These are phyloP conservation scores for Phanerochaete sordida DNA, from an alignment of 768 basidiomycete genomes.

Conservation along the genomic window DNA sequence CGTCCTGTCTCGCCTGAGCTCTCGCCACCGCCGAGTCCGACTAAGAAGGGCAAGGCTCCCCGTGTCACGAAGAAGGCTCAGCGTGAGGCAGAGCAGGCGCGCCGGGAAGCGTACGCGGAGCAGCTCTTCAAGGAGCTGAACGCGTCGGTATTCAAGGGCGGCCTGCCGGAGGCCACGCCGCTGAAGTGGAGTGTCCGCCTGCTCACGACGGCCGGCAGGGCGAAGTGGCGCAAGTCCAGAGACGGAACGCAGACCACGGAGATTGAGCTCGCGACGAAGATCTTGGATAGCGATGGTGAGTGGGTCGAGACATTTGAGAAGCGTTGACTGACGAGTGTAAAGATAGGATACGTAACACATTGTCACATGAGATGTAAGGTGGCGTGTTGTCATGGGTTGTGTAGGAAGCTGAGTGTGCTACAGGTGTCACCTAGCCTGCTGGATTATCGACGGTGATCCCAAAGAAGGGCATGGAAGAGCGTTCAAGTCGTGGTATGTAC, in stretches of 20 bases:
- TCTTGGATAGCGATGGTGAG: slow-evolving; percentile 73
- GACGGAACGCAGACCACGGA: slow-evolving; percentile 56
- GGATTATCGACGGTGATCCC: slow-evolving; percentile 71
- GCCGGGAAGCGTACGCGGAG: slow-evolving; percentile 50
- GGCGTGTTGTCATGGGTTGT: neutral
- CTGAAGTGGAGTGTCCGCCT: slow-evolving; percentile 68
- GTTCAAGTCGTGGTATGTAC: slow-evolving; percentile 67
- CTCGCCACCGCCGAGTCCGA: neutral
- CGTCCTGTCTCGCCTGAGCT: neutral
- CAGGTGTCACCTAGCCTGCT: slow-evolving; percentile 77
- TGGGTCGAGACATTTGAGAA: neutral
- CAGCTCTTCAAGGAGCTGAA: slow-evolving; percentile 63
- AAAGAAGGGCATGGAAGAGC: slow-evolving; percentile 71
- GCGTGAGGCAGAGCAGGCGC: slow-evolving; percentile 39
- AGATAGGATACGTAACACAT: slow-evolving; percentile 80
- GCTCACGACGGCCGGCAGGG: slow-evolving; percentile 66
- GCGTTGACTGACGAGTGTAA: neutral
- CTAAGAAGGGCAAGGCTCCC: slow-evolving; percentile 15
- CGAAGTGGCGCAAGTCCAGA: slow-evolving; percentile 59
- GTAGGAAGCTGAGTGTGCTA: neutral
- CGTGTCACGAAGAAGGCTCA: slow-evolving; percentile 38
- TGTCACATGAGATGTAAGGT: slow-evolving; percentile 79
- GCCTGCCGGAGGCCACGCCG: slow-evolving; percentile 50
- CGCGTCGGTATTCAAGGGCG: slow-evolving; percentile 47
- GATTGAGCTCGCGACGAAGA: slow-evolving; percentile 81